These are phyloP conservation scores for Entomophthora muscae DNA, from an alignment of 371 early-diverging fungal species.

Conservation along the genomic window DNA sequence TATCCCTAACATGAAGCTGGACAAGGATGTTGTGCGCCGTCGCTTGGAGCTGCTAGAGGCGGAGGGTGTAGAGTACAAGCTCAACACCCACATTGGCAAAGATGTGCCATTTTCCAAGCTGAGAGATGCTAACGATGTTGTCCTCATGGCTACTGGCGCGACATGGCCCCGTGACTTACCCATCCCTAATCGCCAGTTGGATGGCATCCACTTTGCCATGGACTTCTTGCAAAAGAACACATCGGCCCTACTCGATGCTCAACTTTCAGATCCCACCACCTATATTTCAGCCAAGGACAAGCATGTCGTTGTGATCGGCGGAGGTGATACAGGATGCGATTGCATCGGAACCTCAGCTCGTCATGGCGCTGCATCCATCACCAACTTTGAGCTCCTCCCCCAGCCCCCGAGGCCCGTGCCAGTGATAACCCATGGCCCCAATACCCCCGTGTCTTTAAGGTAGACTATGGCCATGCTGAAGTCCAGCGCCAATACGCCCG, in stretches of 20 bases:
- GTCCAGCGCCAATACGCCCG: constrained; percentile 67
- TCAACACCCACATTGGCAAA: constrained; percentile 72
- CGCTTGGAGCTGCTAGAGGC: constrained; percentile 79
- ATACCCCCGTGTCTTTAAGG: constrained; percentile 81
- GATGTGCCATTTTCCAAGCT: constrained; percentile 48
- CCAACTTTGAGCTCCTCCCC: constrained; percentile 91
- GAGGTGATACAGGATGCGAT: constrained; percentile 94
- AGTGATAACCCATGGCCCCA: constrained; percentile 94
- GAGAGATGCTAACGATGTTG: constrained; percentile 47
- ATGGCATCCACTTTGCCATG: constrained; percentile 95
- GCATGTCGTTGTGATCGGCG: constrained; percentile 92
- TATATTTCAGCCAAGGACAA: constrained; percentile 80
- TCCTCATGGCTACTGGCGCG: constrained; percentile 84
- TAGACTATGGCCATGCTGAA: constrained; percentile 93
- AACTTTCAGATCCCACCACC: constrained; percentile 37
- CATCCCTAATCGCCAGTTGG: constrained; percentile 65
- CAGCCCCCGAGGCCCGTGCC: constrained; percentile 62
- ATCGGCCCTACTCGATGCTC: constrained; percentile 61
- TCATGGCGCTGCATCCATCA: constrained; percentile 75
- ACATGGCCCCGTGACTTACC: constrained; percentile 92
- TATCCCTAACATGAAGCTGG: constrained; percentile 98
- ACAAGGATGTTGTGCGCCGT: constrained; percentile 82
- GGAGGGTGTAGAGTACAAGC: constrained; percentile 78
- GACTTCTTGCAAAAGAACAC: constrained; percentile 85
- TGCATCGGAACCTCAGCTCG: constrained; percentile 88